These are phyloP conservation scores for Heritiera littoralis DNA, from an alignment of 345 rosid genomes.

Conservation along the genomic window DNA sequence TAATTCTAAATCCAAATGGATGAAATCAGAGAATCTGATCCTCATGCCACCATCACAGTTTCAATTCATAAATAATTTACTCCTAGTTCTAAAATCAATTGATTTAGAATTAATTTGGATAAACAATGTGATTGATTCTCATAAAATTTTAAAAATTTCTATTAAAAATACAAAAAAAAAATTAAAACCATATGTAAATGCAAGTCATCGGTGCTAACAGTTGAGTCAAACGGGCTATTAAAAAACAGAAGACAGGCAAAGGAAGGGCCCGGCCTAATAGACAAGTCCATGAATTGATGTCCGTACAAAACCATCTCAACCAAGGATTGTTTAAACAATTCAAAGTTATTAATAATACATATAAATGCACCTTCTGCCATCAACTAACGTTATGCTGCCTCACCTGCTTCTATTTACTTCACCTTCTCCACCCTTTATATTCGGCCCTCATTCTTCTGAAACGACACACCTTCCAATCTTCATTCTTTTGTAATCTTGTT, in stretches of 20 bases:
- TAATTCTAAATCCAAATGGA: not conserved
- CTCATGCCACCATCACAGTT: not conserved
- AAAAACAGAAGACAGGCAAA: not conserved
- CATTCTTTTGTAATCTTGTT: constrained; percentile 13
- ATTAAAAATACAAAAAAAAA: no score
- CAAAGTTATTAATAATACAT: constrained; percentile 13
- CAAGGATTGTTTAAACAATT: not conserved
- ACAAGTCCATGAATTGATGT: not conserved
- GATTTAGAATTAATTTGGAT: no score
- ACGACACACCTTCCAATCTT: constrained; percentile 19
- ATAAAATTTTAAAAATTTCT: no score
- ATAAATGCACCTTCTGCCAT: constrained; percentile 74
- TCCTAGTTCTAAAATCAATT: not conserved
- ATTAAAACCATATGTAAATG: no score
- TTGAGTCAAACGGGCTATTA: no score
- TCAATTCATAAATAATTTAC: not conserved
- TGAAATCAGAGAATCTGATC: not conserved
- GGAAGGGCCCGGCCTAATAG: not conserved
- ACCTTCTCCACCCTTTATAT: constrained; percentile 31
- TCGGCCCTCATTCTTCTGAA: constrained; percentile 20
- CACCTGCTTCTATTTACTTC: constrained; percentile 77
- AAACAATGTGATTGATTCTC: no score
- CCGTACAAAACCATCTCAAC: not conserved
- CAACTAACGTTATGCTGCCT: constrained; percentile 73
- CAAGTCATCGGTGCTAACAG: no score